phyloP scores from a whole-genome alignment of 306 rosid species.

The Ormosia emarginata region DNA sequence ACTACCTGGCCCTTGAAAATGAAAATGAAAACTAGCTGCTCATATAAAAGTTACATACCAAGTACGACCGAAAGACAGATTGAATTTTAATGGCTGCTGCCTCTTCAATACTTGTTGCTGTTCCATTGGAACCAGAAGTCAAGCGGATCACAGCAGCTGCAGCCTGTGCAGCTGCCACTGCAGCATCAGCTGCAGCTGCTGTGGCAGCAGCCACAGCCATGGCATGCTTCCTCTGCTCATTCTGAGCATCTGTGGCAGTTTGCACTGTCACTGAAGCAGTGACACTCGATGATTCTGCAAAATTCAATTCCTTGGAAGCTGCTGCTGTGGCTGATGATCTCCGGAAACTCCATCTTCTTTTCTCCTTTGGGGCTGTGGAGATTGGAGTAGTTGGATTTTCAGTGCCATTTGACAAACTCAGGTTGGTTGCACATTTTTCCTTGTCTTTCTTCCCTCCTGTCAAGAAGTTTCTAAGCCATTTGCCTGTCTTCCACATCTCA shows the following conservation, averaged over 20 bases:
- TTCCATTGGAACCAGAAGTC: constrained; percentile 37
- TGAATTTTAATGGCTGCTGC: constrained; percentile 76
- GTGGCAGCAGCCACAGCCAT: constrained; percentile 52
- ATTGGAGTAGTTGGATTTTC: constrained; percentile 56
- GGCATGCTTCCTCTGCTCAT: constrained; percentile 57
- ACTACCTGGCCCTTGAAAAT: neutral
- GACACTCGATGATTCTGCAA: constrained; percentile 31
- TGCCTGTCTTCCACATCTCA: constrained; percentile 77
- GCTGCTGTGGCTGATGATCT: constrained; percentile 63
- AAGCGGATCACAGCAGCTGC: constrained; percentile 49
- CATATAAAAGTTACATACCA: constrained; percentile 42
- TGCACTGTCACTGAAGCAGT: constrained; percentile 26
- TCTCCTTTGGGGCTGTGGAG: constrained; percentile 65
- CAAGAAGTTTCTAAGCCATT: constrained; percentile 75
- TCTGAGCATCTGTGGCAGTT: constrained; percentile 37
- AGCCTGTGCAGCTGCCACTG: constrained; percentile 42
- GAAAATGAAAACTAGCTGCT: neutral
- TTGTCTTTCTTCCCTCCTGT: constrained; percentile 75
- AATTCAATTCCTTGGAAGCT: constrained; percentile 43
- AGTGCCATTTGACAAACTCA: constrained; percentile 23
- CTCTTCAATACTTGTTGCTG: constrained; percentile 38
- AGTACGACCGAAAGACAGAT: constrained; percentile 70
- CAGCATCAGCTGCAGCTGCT: constrained; percentile 39
- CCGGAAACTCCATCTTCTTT: constrained; percentile 88
- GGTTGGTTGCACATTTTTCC: constrained; percentile 29